phyloP scores from a whole-genome alignment of 2,329 filamentous ascomycete species.

The Pestalotiopsis fici region DNA sequence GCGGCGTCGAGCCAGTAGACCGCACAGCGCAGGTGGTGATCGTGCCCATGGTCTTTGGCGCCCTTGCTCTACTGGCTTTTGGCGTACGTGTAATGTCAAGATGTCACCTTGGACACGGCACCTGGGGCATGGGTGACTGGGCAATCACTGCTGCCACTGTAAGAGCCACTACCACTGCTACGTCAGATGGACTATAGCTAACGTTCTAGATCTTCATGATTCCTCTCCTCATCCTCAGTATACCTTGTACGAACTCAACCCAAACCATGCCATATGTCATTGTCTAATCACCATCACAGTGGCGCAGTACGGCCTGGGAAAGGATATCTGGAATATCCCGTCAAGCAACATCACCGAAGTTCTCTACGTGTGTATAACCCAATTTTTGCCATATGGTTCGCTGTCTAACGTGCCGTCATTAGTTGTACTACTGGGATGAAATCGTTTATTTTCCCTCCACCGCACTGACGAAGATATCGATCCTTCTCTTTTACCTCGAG shows the following conservation, averaged over 20 bases:
- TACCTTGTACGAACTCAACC: not conserved
- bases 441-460: not conserved
- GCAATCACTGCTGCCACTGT: not conserved
- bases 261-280: no score
- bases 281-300: not conserved
- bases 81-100: not conserved
- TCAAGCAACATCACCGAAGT: not conserved
- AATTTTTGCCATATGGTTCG: not conserved
- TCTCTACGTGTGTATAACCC: not conserved
- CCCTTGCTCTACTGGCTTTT: not conserved
- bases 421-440: conserved; percentile 5
- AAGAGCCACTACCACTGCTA: not conserved
- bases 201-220: not conserved
- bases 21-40: not conserved
- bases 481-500: conserved; percentile 24
- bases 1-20: not conserved
- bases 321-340: conserved; percentile 4
- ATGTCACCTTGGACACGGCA: not conserved
- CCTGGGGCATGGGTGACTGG: not conserved
- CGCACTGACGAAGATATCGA: conserved; percentile 22
- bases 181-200: not conserved
- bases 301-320: not conserved
- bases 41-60: not conserved
- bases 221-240: not conserved
- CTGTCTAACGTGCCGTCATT: not conserved